Conservation (phyloP, 2,329 filamentous ascomycete species). For the Diaporthe vexans region DNA sequence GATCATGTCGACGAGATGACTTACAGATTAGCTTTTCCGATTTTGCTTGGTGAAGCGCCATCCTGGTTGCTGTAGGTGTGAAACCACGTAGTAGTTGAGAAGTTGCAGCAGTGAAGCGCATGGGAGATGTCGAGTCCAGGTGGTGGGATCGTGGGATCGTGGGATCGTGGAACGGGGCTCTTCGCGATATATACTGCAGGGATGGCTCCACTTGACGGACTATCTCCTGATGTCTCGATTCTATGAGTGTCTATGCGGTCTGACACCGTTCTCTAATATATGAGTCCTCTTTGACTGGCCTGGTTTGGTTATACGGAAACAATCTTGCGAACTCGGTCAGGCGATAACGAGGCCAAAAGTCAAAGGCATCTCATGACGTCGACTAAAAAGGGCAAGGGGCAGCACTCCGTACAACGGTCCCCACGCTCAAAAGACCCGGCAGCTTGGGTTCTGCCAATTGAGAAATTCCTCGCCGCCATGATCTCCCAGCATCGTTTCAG, state of each 20-base stretch:
- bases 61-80: constrained; percentile 48
- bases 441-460: neutral
- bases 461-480: neutral
- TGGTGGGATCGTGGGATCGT: neutral
- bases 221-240: neutral
- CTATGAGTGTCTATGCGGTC: constrained; percentile 9
- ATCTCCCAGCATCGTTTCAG: neutral
- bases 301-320: too few species aligned
- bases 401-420: neutral
- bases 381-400: constrained; percentile 4
- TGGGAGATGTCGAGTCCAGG: neutral
- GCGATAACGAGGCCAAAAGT: neutral
- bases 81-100: constrained; percentile 26
- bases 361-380: constrained; percentile 34
- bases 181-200: constrained; percentile 9
- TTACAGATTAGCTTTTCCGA: constrained; percentile 64
- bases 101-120: constrained; percentile 19
- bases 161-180: constrained; percentile 5
- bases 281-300: neutral
- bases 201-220: neutral
- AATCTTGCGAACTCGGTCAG: neutral
- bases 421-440: neutral
- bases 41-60: constrained; percentile 60
- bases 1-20: constrained; percentile 41
- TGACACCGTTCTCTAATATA: neutral